Evolutionary conservation across 2,329 filamentous ascomycete species (phyloP).

Genomic region (Aspergillus puulaauensis): DNA sequence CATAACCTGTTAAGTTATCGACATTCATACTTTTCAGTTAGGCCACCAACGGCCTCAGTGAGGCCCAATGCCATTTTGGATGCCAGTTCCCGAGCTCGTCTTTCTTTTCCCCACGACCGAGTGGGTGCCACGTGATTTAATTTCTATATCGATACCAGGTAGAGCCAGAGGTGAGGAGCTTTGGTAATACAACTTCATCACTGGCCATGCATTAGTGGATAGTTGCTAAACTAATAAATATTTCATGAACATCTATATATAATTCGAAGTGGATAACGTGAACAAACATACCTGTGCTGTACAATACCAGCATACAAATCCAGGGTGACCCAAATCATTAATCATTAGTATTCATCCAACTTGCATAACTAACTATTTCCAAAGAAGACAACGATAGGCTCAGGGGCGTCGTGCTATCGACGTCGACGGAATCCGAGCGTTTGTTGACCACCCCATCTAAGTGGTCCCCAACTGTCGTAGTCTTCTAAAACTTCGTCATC

Average conservation of each 20-base stretch:
- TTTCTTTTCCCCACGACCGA: no score
- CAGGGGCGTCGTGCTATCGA: not conserved
- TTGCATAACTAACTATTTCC: not conserved
- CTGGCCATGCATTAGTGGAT: no score
- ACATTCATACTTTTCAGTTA: no score
- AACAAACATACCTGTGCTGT: not conserved
- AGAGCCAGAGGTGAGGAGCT: no score
- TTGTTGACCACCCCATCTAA: conserved; percentile 10
- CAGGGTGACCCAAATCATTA: not conserved
- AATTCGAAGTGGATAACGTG: not conserved
- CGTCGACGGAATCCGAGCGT: conserved; percentile 12
- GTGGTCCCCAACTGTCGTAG: conserved; percentile 9
- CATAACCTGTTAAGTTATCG: no score
- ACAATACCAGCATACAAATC: not conserved
- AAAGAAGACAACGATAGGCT: not conserved
- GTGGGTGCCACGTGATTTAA: no score
- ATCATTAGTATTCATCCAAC: not conserved
- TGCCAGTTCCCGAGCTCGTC: no score
- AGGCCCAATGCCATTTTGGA: no score
- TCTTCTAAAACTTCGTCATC: not conserved
- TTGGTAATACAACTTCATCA: no score
- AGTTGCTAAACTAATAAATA: no score
- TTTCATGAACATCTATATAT: not conserved
- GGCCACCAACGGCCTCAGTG: no score
- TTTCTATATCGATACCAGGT: no score